Evolutionary conservation across 2,329 filamentous ascomycete genomes (phyloP).

Genomic region (Fusarium napiforme): DNA sequence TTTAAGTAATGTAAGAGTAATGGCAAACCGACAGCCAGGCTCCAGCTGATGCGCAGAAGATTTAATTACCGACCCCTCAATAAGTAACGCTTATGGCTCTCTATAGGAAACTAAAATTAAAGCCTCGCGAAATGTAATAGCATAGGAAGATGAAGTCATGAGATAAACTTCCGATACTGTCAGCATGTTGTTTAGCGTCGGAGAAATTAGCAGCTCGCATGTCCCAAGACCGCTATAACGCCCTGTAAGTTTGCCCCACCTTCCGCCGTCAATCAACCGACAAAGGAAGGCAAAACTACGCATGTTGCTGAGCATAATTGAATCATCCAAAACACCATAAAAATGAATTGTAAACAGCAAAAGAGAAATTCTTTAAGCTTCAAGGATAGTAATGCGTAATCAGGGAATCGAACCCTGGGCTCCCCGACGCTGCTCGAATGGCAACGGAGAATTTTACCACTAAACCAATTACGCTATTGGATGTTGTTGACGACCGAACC

Average conservation of each 20-base stretch:
- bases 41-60: background rate
- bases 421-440: background rate
- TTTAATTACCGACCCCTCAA: background rate
- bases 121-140: background rate
- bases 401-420: background rate
- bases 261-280: background rate
- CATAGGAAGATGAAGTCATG: no score
- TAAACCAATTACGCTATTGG: background rate
- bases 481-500: accelerated
- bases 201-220: background rate
- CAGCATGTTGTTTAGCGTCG: no score
- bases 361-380: accelerated
- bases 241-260: background rate
- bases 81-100: background rate
- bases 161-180: no score
- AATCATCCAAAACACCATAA: background rate
- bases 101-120: accelerated
- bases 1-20: no score
- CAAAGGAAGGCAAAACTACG: background rate
- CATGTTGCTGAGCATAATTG: background rate
- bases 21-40: no score
- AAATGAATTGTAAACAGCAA: accelerated
- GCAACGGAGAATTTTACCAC: slow-evolving; percentile 1
- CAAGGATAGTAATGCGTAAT: background rate
- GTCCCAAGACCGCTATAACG: background rate